phyloP scores from a whole-genome alignment of 257 asterid genomes.

The Catharanthus roseus region DNA sequence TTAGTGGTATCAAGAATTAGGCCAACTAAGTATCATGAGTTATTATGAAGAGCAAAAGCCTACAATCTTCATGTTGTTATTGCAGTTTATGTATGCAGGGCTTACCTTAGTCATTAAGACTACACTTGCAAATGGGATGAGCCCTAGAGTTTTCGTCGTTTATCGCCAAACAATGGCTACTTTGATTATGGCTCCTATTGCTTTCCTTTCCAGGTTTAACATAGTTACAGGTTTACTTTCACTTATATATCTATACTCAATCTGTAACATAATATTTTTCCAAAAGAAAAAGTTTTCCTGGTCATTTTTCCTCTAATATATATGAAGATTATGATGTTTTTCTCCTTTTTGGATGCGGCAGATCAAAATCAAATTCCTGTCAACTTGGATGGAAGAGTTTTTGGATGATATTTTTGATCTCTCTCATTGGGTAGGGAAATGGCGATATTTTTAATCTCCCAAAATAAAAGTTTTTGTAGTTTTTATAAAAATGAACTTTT shows the following conservation, averaged over 20 bases:
- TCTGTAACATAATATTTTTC: too few relatives aligned
- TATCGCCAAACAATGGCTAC: constrained; percentile 53
- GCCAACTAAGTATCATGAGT: too few relatives aligned
- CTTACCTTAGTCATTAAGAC: constrained; percentile 31
- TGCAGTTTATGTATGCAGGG: constrained; percentile 51
- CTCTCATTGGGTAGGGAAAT: constrained; percentile 34
- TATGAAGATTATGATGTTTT: too few relatives aligned
- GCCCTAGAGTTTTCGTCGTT: constrained; percentile 57
- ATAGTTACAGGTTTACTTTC: too few relatives aligned
- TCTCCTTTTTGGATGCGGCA: constrained; percentile 8
- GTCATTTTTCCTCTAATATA: too few relatives aligned
- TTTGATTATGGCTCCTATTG: constrained; percentile 34
- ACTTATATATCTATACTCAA: too few relatives aligned
- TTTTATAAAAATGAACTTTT: not conserved
- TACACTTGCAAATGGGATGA: constrained; percentile 46
- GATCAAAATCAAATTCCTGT: constrained; percentile 16
- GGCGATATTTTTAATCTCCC: too few relatives aligned
- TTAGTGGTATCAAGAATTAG: too few relatives aligned
- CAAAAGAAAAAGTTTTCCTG: too few relatives aligned
- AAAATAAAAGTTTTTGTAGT: too few relatives aligned
- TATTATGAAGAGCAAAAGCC: constrained; percentile 44
- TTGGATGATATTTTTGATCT: constrained; percentile 26
- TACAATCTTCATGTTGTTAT: constrained; percentile 34
- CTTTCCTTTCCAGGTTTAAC: constrained; percentile 20
- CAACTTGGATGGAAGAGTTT: constrained; percentile 26